Percentiles rank a stretch among this genome's conserved stretches.
Evolutionary conservation across 768 basidiomycete species (phyloP).

Genomic region (Agrocybe chaxingu): DNA sequence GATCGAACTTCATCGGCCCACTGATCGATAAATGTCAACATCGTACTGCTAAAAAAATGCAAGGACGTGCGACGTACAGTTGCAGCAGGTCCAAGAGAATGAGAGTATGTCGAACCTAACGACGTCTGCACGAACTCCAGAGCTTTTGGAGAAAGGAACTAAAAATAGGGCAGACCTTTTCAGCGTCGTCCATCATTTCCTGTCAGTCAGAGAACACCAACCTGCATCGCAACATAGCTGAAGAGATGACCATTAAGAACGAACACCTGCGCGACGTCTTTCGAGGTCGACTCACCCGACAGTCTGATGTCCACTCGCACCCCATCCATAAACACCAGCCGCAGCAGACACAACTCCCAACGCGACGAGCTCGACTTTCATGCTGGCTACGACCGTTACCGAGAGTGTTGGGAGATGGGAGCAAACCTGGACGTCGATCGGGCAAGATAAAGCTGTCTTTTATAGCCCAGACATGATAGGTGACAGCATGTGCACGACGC

Average conservation of each 20-base stretch:
- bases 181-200: neutral
- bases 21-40: constrained; percentile 17
- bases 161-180: neutral
- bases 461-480: too few relatives aligned
- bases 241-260: neutral
- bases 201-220: constrained; percentile 6
- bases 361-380: constrained; percentile 9
- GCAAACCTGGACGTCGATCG: too few relatives aligned
- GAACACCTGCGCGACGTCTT: too few relatives aligned
- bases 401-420: too few relatives aligned
- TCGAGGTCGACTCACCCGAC: constrained; percentile 30
- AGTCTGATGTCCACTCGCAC: constrained; percentile 39
- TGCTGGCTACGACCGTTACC: neutral
- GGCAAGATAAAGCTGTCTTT: too few relatives aligned
- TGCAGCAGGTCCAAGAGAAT: constrained; percentile 47
- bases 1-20: constrained; percentile 51
- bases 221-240: constrained; percentile 42
- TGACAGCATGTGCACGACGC: too few relatives aligned
- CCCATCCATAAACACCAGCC: constrained; percentile 33
- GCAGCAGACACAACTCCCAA: constrained; percentile 9
- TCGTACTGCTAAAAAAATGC: too few relatives aligned
- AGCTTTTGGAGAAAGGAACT: constrained; percentile 50
- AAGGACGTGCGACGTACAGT: constrained; percentile 26
- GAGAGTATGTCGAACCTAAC: constrained; percentile 38
- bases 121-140: constrained; percentile 43